These are phyloP conservation scores for Pharnaceum exiguum DNA, from an alignment of 148 eudicot species.

Conservation along the genomic window DNA sequence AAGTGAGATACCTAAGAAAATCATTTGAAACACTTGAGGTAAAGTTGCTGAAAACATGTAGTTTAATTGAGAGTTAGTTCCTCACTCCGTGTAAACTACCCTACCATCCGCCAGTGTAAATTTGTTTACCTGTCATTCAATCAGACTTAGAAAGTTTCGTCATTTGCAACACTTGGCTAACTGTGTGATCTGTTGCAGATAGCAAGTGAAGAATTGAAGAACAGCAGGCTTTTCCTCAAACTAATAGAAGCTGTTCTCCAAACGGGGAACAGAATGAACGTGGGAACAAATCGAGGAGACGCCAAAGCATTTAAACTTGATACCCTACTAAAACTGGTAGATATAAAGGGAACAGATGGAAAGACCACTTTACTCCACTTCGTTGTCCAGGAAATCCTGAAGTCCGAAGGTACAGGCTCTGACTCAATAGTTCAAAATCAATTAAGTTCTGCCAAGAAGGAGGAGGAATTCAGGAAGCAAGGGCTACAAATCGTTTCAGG, in stretches of 20 bases:
- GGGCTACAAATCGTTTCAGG: slow-evolving; percentile 78
- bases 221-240: slow-evolving; percentile 79
- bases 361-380: slow-evolving; percentile 96
- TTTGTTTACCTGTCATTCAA: too few species aligned
- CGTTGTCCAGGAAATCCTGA: slow-evolving; percentile 93
- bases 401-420: slow-evolving; percentile 64
- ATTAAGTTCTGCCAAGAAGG: slow-evolving; percentile 41
- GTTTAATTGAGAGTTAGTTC: too few species aligned
- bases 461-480: slow-evolving; percentile 70
- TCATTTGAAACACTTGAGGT: slow-evolving; percentile 86
- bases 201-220: slow-evolving; percentile 81
- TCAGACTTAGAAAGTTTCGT: background rate
- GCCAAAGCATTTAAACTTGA: slow-evolving; percentile 91
- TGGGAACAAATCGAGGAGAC: slow-evolving; percentile 92
- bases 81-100: too few species aligned
- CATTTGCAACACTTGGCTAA: background rate
- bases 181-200: slow-evolving; percentile 34
- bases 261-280: slow-evolving; percentile 98
- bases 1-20: slow-evolving; percentile 69
- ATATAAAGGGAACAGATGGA: slow-evolving; percentile 89
- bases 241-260: slow-evolving; percentile 94
- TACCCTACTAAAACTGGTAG: slow-evolving; percentile 76
- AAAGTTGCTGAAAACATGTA: background rate
- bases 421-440: slow-evolving; percentile 30
- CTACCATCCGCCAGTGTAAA: too few species aligned